Evolutionary conservation across 306 rosid species (phyloP).

Genomic region (Sphenostylis stenocarpa): DNA sequence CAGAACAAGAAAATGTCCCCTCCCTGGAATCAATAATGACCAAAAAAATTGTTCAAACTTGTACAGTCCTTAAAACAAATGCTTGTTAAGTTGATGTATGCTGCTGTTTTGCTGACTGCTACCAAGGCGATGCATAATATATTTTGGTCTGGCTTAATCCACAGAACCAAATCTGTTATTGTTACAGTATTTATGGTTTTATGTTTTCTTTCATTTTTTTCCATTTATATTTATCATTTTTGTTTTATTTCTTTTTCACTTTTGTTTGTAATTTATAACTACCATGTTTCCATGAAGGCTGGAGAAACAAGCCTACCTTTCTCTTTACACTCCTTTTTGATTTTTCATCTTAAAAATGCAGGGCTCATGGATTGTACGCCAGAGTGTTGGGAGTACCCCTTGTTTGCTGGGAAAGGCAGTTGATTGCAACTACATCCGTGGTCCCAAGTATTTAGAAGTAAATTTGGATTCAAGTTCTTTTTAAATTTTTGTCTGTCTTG

Average conservation of each 20-base stretch:
- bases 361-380: conserved; percentile 99
- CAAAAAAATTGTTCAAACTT: not conserved
- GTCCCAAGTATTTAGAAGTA: conserved; percentile 90
- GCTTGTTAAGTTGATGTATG: not conserved
- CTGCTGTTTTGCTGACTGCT: not conserved
- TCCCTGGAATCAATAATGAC: not conserved
- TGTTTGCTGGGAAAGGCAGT: conserved; percentile 98
- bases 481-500: not conserved
- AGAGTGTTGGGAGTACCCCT: conserved; percentile 98
- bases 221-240: not conserved
- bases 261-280: conserved; percentile 7
- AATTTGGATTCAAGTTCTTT: conserved; percentile 25
- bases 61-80: not conserved
- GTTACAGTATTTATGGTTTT: not conserved
- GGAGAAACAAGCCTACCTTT: conserved; percentile 4
- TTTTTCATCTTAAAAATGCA: conserved; percentile 47
- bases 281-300: not conserved
- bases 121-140: not conserved
- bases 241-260: conserved; percentile 4
- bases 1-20: not conserved
- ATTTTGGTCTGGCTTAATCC: not conserved
- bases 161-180: not conserved
- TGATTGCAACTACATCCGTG: conserved; percentile 94
- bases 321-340: conserved; percentile 14
- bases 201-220: not conserved